These are phyloP conservation scores for Zygosaccharomyces sapae DNA, from an alignment of 1,139 yeast genomes.

Conservation along the genomic window DNA sequence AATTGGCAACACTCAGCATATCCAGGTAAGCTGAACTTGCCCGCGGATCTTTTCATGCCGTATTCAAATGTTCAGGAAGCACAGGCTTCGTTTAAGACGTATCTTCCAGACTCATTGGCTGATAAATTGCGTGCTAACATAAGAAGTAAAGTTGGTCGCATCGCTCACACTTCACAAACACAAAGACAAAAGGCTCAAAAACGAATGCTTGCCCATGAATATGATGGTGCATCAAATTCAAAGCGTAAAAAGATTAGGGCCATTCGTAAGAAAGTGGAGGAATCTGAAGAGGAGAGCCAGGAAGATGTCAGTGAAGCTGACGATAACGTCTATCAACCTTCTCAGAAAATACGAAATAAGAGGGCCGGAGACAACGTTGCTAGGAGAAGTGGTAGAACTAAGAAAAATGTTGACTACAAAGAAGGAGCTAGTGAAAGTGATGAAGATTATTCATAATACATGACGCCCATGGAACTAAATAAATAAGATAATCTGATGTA, in stretches of 20 bases:
- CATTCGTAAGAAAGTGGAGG: conserved; percentile 12
- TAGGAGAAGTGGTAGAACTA: conserved; percentile 45
- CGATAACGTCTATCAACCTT: conserved; percentile 17
- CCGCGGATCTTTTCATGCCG: conserved; percentile 60
- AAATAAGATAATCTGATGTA: not conserved
- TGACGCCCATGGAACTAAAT: not conserved
- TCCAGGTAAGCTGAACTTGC: conserved; percentile 71
- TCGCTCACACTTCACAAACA: conserved; percentile 31
- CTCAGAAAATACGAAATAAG: conserved; percentile 11
- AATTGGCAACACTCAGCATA: conserved; percentile 74
- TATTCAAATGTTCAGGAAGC: conserved; percentile 43
- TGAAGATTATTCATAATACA: conserved; percentile 21
- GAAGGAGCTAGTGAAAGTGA: conserved; percentile 36
- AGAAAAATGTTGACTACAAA: conserved; percentile 42
- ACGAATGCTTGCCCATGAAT: conserved; percentile 30
- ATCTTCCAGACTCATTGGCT: conserved; percentile 23
- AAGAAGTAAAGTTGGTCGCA: conserved; percentile 27
- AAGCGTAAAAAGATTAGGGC: conserved; percentile 12
- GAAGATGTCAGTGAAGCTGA: conserved; percentile 12
- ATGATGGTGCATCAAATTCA: conserved; percentile 11
- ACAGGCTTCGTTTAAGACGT: conserved; percentile 33
- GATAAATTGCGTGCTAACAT: conserved; percentile 27
- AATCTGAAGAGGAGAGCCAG: conserved; percentile 10
- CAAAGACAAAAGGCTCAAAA: conserved; percentile 33
- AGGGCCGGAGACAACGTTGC: not conserved